Evolutionary conservation across 192 early-diverging fungal species (phyloP).

Genomic region (Lobosporangium transversale): DNA sequence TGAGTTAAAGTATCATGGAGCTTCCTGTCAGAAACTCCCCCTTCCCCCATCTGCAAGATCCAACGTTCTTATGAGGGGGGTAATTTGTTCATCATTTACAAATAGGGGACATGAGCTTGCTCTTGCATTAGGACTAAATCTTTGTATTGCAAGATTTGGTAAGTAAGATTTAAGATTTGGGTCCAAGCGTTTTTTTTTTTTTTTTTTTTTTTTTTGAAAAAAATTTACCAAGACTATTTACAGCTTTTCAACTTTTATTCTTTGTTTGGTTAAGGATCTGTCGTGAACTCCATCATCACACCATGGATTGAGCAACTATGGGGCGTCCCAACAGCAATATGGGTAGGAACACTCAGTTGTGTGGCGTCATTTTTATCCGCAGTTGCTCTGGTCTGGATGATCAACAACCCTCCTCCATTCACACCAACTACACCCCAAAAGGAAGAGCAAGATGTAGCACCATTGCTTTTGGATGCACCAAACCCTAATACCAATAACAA

Average conservation of each 20-base stretch:
- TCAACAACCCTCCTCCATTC: not conserved
- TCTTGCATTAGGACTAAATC: constrained; percentile 43
- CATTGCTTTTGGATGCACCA: not conserved
- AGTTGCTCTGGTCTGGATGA: constrained; percentile 8
- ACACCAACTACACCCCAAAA: not conserved
- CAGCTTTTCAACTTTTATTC: not conserved
- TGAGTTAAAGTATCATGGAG: too few relatives aligned
- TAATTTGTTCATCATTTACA: not conserved
- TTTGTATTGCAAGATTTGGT: constrained; percentile 48
- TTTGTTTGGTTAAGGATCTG: constrained; percentile 19
- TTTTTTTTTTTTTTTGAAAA: not conserved
- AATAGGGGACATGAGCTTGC: constrained; percentile 46
- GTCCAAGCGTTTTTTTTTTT: not conserved
- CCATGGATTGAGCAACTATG: constrained; percentile 45
- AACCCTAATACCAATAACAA: not conserved
- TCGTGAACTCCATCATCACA: constrained; percentile 38
- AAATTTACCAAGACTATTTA: not conserved
- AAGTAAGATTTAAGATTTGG: too few relatives aligned
- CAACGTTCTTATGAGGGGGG: too few relatives aligned
- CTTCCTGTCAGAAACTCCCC: too few relatives aligned
- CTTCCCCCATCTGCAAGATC: not conserved
- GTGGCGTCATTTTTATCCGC: constrained; percentile 36
- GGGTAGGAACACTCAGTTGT: constrained; percentile 42
- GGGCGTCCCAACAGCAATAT: constrained; percentile 41
- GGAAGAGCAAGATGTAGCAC: constrained; percentile 8